A percentile compares a stretch with the other conserved stretches of the same genome.
These are phyloP conservation scores for Mucor plumbeus DNA, from an alignment of 371 early-diverging fungal species.

Conservation along the genomic window DNA sequence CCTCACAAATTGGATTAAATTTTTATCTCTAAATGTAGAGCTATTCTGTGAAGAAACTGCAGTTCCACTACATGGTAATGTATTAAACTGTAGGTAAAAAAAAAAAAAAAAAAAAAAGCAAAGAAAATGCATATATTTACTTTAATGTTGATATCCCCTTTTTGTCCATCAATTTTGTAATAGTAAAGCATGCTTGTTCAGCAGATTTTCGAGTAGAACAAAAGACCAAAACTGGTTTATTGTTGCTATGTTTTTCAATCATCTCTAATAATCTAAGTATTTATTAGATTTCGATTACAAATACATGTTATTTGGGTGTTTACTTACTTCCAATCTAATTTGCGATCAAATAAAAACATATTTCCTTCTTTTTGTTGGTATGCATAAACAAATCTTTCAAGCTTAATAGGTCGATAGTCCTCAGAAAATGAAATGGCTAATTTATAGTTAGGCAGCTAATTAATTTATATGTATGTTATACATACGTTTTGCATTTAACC, in stretches of 20 bases:
- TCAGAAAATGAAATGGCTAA: constrained; percentile 66
- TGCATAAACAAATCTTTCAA: constrained; percentile 69
- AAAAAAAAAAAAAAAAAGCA: neutral
- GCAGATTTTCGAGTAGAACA: constrained; percentile 78
- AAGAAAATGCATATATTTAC: constrained; percentile 4
- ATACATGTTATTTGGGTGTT: neutral
- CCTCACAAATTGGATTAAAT: constrained; percentile 41
- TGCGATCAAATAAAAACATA: constrained; percentile 70
- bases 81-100: neutral
- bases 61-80: neutral
- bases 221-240: constrained; percentile 74
- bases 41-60: neutral
- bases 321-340: constrained; percentile 66
- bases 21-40: constrained; percentile 35
- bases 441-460: neutral
- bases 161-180: constrained; percentile 46
- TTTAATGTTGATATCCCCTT: constrained; percentile 23
- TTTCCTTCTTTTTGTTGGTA: constrained; percentile 45
- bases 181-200: constrained; percentile 60
- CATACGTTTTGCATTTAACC: constrained; percentile 60
- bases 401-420: constrained; percentile 79
- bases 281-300: no score
- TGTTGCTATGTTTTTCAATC: constrained; percentile 57
- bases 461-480: neutral
- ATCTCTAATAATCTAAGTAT: constrained; percentile 59